These are phyloP conservation scores for Warburgia ugandensis DNA, from an alignment of 164 flowering plant species.

Conservation along the genomic window DNA sequence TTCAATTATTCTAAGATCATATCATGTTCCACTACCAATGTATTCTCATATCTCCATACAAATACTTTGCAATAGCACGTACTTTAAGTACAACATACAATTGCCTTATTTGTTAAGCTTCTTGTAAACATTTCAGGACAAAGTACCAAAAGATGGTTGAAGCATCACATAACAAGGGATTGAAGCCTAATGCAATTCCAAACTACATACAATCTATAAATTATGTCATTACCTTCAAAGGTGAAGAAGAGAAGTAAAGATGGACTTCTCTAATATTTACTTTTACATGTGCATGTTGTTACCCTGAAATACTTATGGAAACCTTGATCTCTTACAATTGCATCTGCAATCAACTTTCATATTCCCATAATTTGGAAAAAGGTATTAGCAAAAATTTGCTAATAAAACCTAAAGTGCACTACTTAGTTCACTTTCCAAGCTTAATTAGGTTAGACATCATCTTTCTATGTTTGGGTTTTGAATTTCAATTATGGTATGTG, in stretches of 20 bases:
- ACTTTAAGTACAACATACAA: too few species aligned
- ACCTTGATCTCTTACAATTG: neutral
- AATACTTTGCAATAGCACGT: too few species aligned
- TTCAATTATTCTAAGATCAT: too few species aligned
- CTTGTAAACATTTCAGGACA: constrained; percentile 44
- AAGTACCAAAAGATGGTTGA: constrained; percentile 98
- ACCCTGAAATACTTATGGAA: neutral
- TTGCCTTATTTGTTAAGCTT: too few species aligned
- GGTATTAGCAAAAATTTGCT: constrained; percentile 74
- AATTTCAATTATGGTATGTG: too few species aligned
- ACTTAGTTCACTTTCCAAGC: too few species aligned
- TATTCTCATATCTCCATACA: too few species aligned
- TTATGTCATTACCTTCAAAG: constrained; percentile 90
- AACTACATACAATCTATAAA: constrained; percentile 83
- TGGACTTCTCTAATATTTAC: neutral
- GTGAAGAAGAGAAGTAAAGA: constrained; percentile 90
- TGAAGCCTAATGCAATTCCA: constrained; percentile 78
- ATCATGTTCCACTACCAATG: too few species aligned
- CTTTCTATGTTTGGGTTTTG: too few species aligned
- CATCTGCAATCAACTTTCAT: constrained; percentile 29
- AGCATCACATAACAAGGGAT: constrained; percentile 77
- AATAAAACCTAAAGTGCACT: constrained; percentile 76
- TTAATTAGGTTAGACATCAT: too few species aligned
- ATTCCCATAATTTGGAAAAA: constrained; percentile 91
- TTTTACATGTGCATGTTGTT: neutral